Evolutionary conservation across 805 yeast species (phyloP), one percentile per base, ranked within the genome.

Genomic region (Nakazawaea populi): DNA sequence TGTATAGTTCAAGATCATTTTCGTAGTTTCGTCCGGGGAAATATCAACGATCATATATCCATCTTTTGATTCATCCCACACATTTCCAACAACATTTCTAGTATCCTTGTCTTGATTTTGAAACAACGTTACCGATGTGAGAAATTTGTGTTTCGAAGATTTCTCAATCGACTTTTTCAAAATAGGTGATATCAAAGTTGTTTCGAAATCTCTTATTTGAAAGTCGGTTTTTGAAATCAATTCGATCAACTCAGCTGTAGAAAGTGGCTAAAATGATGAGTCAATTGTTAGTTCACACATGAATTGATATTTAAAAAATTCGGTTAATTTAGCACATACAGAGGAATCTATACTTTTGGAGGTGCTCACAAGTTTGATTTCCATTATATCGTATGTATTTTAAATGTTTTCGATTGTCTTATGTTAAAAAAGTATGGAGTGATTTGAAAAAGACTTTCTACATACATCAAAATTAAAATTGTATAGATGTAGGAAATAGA

Each of bases 1-100:
- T 5, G 38, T 50, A 32, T 37, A 46, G 30, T 12, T 40, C 6
- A 49, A 12, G 6, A 49, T 35, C n/a, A 40, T n/a, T 27, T 42
- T 35, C 29, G 36, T n/a, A 1, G 12, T 44, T 2, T 30, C 51
- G 11, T 51, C 55, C 10, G 36, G 44, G 6, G 51, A 53, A 12
- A 67, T 53, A 48, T 62, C 56, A 14, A 69, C 42, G 4, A 61
- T 60, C 10, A 64, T 56, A 48, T 64, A 71, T 3, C 77, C 77
- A 55, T 73, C 77, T 47, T 59, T 68, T 11, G 53, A 60, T 3
- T 59, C 51, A 44, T 73, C 75, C 76, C 76, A 72, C 2, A 66
- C 64, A 4, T 73, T 70, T 9, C 69, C 71, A 42, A 70, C 42
- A 11, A 41, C 30, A 41, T 34, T 44, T 7, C 35, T 44, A 2